These are phyloP conservation scores for Blastobotrys terrestris DNA, from an alignment of 805 yeast species.

Conservation along the genomic window DNA sequence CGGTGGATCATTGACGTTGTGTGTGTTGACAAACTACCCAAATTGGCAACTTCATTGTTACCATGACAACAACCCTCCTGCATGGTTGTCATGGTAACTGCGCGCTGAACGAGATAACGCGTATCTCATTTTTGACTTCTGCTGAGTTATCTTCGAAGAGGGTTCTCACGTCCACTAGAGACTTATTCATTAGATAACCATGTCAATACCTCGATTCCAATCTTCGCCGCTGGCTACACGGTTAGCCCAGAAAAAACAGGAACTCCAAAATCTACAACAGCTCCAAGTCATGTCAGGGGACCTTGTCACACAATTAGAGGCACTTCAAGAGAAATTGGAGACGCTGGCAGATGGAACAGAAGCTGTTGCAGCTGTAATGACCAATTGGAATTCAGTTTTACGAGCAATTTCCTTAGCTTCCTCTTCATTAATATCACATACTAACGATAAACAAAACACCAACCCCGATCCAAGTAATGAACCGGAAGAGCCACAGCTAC, in stretches of 20 bases:
- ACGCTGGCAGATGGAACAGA: constrained; percentile 50
- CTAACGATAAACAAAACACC: constrained; percentile 20
- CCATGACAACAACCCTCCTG: neutral
- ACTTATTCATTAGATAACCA: neutral
- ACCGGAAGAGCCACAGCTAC: constrained; percentile 19
- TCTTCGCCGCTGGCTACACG: constrained; percentile 11
- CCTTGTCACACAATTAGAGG: constrained; percentile 43
- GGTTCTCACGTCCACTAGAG: too few relatives aligned
- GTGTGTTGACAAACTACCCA: neutral
- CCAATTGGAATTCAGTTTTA: constrained; percentile 60
- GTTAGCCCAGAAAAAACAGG: constrained; percentile 42
- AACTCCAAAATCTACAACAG: constrained; percentile 44
- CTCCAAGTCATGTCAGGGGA: constrained; percentile 41
- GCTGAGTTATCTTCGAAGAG: too few relatives aligned
- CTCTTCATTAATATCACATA: constrained; percentile 37
- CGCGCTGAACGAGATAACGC: too few relatives aligned
- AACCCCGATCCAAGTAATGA: constrained; percentile 34
- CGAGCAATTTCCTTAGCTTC: constrained; percentile 56
- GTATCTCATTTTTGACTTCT: too few relatives aligned
- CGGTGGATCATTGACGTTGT: neutral
- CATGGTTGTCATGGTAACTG: constrained; percentile 1
- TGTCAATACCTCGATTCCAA: constrained; percentile 6
- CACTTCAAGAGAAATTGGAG: constrained; percentile 43
- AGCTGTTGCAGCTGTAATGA: constrained; percentile 51
- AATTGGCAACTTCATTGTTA: neutral